Conservation (phyloP, 306 rosid species). For the Ormosia emarginata region DNA sequence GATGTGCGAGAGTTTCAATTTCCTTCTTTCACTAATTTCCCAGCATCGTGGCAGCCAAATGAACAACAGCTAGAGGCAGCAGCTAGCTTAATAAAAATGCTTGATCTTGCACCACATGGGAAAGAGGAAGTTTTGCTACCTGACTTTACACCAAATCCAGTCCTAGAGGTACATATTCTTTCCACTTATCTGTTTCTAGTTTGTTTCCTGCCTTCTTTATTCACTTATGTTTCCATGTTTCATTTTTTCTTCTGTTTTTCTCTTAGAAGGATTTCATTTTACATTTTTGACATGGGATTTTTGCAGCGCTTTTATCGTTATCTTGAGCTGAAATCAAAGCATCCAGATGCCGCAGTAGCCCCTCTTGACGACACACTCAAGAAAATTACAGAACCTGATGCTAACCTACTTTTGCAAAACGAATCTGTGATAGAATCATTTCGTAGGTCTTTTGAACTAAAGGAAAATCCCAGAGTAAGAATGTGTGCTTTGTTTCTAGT, state of each 20-base stretch:
- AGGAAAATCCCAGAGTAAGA: conserved; percentile 62
- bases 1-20: conserved; percentile 92
- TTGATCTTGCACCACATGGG: conserved; percentile 74
- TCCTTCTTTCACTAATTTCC: conserved; percentile 67
- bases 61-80: conserved; percentile 77
- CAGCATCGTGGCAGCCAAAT: conserved; percentile 61
- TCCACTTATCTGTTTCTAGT: conserved; percentile 1
- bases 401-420: conserved; percentile 51
- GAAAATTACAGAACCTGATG: conserved; percentile 72
- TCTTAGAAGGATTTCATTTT: not conserved
- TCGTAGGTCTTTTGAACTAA: conserved; percentile 44
- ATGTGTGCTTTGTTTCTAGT: not conserved
- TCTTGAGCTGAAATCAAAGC: conserved; percentile 78
- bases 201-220: not conserved
- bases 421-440: conserved; percentile 46
- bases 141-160: conserved; percentile 78
- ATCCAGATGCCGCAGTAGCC: conserved; percentile 70
- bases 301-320: conserved; percentile 68
- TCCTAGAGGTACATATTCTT: conserved; percentile 63
- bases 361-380: conserved; percentile 72
- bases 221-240: not conserved
- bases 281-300: not conserved
- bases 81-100: conserved; percentile 60
- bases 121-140: conserved; percentile 70
- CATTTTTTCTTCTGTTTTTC: not conserved